A percentile compares a stretch with the other conserved stretches of the same genome.
Conservation (phyloP, 1,284 basidiomycete species). For the Anthracocystis setariae region DNA sequence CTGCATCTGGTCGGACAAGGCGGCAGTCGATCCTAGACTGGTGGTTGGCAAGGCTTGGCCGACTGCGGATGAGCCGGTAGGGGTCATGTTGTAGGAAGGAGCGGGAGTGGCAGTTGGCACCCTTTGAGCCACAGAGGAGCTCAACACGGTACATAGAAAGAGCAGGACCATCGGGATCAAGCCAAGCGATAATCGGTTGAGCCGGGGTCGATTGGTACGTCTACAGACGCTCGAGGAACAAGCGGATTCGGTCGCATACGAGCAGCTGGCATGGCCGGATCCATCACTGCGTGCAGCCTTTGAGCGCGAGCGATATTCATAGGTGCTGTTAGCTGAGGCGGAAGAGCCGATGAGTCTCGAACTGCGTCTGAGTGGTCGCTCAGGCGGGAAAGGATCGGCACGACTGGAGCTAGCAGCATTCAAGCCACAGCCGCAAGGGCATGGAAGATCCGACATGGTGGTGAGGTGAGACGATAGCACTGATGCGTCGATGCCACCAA, state of each 20-base stretch:
- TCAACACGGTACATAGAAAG: conserved; percentile 9
- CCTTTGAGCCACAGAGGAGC: not conserved
- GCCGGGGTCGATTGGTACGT: no score
- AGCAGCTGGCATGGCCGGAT: no score
- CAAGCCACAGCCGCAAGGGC: conserved; percentile 29
- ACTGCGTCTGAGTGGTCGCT: conserved; percentile 1
- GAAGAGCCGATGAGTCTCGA: not conserved
- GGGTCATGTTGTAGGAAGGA: not conserved
- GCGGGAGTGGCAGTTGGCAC: conserved; percentile 11
- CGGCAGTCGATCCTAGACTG: not conserved
- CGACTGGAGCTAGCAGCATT: conserved; percentile 34
- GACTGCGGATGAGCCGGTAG: not conserved
- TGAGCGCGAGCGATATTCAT: no score
- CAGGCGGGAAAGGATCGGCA: not conserved
- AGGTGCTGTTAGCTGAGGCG: no score
- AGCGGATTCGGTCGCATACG: no score
- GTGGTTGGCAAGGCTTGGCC: conserved; percentile 3
- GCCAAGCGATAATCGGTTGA: not conserved
- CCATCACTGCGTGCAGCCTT: no score
- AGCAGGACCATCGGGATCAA: conserved; percentile 1
- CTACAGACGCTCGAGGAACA: no score
- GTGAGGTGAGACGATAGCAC: not conserved
- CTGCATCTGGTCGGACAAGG: conserved; percentile 1
- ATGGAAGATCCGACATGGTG: conserved; percentile 20
- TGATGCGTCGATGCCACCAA: conserved; percentile 1